Evolutionary conservation across 768 basidiomycete species (phyloP), one percentile per base, ranked within the genome.

Genomic region (Lactifluus piperatus): DNA sequence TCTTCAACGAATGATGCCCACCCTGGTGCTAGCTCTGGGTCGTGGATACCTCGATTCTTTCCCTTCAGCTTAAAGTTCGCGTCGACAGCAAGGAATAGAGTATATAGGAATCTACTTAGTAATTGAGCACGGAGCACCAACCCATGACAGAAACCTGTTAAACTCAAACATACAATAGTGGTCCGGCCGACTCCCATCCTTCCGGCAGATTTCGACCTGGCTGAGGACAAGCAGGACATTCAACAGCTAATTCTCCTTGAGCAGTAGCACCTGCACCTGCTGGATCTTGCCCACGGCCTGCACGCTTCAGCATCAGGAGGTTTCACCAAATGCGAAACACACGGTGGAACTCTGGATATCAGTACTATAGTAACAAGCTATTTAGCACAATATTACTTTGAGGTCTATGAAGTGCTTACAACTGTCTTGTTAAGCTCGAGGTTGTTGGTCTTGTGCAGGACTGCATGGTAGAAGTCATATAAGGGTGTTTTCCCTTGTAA

Each of bases 201-300:
- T 39, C 60, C 3, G 55, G 55, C 14, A 61, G 22, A 26, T 61
- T 61, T 4, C 20, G 32, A 20, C 34, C 55, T 20, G 55, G 54
- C 16, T 61, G 55, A 13, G 60, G 60, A 44, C 60, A 61, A n/a
- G 30, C 22, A 14, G 49, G 46, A 36, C 60, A 56, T 27, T 61
- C 54, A 5, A 61, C 49, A 30, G 26, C 46, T 6, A 49, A 18
- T 20, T 52, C 57, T 26, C 57, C 57, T 22, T 45, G 29, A 3
- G 14, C 16, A 18, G 58, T 60, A 7, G 44, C 58, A 18, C n/a
- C 6, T 2, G 48, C 24, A 16, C 58, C 52, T 13, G 52, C 37
- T 47, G 58, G 58, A 48, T 60, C 58, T 24, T 60, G 51, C 16
- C 27, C 45, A 10, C 45, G 20, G 4, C 58, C 58, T 20, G 58